phyloP scores from a whole-genome alignment of 2,329 filamentous ascomycete species.

The Talaromyces pinophilus region DNA sequence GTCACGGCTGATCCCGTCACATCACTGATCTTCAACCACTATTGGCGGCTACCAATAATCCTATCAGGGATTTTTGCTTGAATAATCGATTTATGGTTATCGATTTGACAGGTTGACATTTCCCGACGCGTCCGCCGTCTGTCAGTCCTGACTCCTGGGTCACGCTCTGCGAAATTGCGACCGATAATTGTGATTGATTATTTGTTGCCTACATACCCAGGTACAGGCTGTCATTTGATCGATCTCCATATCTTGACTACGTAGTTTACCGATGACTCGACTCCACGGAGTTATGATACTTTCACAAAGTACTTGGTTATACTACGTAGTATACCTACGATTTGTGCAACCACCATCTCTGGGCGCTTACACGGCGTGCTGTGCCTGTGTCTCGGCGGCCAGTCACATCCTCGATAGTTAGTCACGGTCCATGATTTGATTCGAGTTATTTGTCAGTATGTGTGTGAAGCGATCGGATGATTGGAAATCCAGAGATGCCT shows the following conservation, averaged over 20 bases:
- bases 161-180: background rate
- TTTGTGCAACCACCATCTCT: background rate
- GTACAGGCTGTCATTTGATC: background rate
- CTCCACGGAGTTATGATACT: constrained; percentile 8
- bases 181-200: background rate
- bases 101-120: constrained; percentile 1
- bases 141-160: background rate
- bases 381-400: background rate
- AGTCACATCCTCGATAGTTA: background rate
- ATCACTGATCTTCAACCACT: background rate
- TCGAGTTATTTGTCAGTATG: background rate
- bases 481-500: background rate
- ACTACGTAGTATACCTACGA: background rate
- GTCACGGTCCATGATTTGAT: background rate
- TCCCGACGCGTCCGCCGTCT: background rate
- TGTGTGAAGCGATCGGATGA: background rate
- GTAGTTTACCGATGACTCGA: background rate
- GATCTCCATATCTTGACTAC: background rate
- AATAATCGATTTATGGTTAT: background rate
- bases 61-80: background rate
- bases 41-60: background rate
- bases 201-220: background rate
- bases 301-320: background rate
- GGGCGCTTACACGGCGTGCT: constrained; percentile 11
- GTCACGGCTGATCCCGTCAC: background rate